A percentile compares a stretch with the other conserved stretches of the same genome.
phyloP scores from a whole-genome alignment of 2,329 filamentous ascomycete genomes.

The Pestalotiopsis sp. region DNA sequence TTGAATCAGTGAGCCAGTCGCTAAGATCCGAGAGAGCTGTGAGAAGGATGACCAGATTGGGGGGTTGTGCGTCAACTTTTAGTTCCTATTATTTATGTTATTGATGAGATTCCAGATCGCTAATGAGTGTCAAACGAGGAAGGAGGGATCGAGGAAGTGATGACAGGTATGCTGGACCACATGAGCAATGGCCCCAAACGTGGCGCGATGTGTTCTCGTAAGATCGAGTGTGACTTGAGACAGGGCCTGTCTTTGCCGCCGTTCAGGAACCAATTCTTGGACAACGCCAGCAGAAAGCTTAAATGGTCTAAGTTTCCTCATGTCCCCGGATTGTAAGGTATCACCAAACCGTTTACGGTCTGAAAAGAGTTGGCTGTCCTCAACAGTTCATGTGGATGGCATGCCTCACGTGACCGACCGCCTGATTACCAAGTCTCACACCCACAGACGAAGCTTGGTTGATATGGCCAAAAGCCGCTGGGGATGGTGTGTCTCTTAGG shows the following conservation, averaged over 20 bases:
- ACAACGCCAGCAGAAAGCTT: neutral
- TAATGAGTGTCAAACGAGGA: neutral
- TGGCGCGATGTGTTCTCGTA: neutral
- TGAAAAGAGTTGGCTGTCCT: neutral
- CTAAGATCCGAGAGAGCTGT: neutral
- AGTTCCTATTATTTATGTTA: neutral
- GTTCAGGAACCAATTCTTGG: neutral
- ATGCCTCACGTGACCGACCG: neutral
- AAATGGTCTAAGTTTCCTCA: neutral
- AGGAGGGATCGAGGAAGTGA: neutral
- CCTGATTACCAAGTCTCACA: neutral
- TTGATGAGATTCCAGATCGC: neutral
- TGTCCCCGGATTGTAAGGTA: neutral
- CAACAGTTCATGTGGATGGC: neutral
- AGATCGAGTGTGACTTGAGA: neutral
- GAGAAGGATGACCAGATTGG: neutral
- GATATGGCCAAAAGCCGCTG: neutral
- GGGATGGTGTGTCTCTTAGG: neutral
- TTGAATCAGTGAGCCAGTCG: slow-evolving; percentile 10
- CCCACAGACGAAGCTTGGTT: neutral
- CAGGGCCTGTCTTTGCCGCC: neutral
- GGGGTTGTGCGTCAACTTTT: neutral
- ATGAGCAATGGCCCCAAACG: neutral
- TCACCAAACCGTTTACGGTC: neutral
- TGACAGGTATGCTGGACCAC: neutral